Conservation (phyloP, 2,329 filamentous ascomycete genomes). For the Cytospora mali region DNA sequence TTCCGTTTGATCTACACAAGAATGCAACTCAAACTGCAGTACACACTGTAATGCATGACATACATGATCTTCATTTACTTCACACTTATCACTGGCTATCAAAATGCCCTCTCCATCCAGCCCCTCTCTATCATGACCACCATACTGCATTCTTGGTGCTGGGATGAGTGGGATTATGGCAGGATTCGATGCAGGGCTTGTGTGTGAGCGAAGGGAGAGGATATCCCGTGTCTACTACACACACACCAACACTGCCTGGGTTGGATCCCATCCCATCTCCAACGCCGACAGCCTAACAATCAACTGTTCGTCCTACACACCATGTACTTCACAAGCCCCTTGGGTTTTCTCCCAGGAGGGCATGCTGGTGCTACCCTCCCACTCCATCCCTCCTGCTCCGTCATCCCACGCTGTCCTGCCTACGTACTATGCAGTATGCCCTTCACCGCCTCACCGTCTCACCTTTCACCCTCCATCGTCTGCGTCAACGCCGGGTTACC, state of each 20-base stretch:
- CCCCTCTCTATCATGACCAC: not conserved
- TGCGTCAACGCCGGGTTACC: slow-evolving; percentile 14
- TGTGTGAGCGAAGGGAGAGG: not conserved
- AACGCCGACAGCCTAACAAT: slow-evolving; percentile 14
- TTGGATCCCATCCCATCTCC: slow-evolving; percentile 20
- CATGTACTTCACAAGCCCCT: not conserved
- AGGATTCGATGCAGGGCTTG: not conserved
- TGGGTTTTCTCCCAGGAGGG: not conserved
- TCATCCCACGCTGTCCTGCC: slow-evolving; percentile 22
- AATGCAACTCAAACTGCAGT: not conserved
- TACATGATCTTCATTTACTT: not conserved
- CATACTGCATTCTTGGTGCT: not conserved
- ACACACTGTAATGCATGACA: not conserved
- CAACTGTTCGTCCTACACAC: slow-evolving; percentile 11
- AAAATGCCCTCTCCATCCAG: not conserved
- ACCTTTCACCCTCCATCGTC: slow-evolving; percentile 25
- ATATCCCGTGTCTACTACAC: not conserved
- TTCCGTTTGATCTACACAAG: slow-evolving; percentile 1
- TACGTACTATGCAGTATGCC: slow-evolving; percentile 12
- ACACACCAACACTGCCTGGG: slow-evolving; percentile 7
- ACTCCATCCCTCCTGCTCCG: slow-evolving; percentile 16
- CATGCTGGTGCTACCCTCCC: slow-evolving; percentile 9
- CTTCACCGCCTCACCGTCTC: slow-evolving; percentile 29
- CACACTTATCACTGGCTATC: not conserved
- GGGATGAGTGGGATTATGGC: not conserved